Conservation (phyloP, 148 eudicot species). For the Agrostemma githago region DNA sequence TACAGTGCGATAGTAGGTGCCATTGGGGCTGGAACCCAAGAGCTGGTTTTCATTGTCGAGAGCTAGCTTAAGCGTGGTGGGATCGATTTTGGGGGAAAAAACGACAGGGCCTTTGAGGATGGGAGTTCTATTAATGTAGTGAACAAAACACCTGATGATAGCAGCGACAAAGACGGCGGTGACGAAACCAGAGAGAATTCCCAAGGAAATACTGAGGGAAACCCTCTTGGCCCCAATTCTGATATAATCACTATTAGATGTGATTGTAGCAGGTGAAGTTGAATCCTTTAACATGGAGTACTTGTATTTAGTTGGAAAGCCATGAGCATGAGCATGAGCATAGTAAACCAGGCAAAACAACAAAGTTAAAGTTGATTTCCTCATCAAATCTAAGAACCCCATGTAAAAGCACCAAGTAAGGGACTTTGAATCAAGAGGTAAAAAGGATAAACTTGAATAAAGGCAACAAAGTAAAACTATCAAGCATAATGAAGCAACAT, state of each 20-base stretch:
- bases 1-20: constrained; percentile 52
- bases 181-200: constrained; percentile 44
- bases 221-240: constrained; percentile 37
- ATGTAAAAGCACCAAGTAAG: neutral
- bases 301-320: constrained; percentile 1
- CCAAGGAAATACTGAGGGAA: constrained; percentile 52
- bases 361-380: neutral
- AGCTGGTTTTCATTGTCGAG: constrained; percentile 46
- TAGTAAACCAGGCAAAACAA: neutral
- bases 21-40: constrained; percentile 56
- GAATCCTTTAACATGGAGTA: constrained; percentile 16
- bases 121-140: constrained; percentile 52
- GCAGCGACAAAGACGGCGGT: constrained; percentile 52
- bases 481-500: neutral
- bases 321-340: constrained; percentile 8
- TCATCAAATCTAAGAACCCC: neutral
- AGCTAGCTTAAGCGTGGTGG: constrained; percentile 56
- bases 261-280: constrained; percentile 13
- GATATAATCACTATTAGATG: neutral
- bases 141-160: constrained; percentile 47
- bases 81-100: constrained; percentile 67
- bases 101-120: constrained; percentile 74
- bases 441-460: neutral
- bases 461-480: neutral
- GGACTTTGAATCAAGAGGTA: too few relatives aligned